A percentile compares a stretch with the other conserved stretches of the same genome.
Conservation (phyloP, 139 green algal genomes). For the Volvox africanus region DNA sequence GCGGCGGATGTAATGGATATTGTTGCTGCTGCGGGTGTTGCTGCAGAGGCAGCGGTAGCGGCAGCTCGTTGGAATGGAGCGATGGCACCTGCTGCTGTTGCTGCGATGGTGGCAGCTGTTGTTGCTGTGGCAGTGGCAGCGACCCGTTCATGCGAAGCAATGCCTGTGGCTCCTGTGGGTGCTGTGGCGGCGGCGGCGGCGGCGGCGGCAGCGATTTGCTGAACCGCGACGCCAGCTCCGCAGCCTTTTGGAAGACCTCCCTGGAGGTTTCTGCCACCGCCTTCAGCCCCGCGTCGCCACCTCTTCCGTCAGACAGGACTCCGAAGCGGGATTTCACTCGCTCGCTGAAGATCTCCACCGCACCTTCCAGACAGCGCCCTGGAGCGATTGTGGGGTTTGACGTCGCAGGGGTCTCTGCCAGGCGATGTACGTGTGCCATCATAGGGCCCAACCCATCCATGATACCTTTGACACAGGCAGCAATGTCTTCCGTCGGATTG, state of each 20-base stretch:
- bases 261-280: background rate
- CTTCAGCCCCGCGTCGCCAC: background rate
- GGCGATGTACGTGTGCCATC: background rate
- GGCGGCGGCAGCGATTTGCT: background rate
- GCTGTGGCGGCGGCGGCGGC: background rate
- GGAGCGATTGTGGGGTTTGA: background rate
- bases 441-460: conserved; percentile 14
- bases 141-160: background rate
- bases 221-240: conserved; percentile 11
- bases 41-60: no score
- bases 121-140: background rate
- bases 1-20: background rate
- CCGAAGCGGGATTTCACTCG: background rate
- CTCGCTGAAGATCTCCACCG: background rate
- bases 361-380: background rate
- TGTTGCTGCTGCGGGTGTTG: background rate
- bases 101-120: background rate
- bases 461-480: conserved; percentile 13
- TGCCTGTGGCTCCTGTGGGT: background rate
- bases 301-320: no score
- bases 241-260: conserved; percentile 1
- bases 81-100: background rate
- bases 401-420: background rate
- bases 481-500: background rate
- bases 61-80: background rate